phyloP scores from a whole-genome alignment of 78 protist species.

The Capsaspora owczarzaki region DNA sequence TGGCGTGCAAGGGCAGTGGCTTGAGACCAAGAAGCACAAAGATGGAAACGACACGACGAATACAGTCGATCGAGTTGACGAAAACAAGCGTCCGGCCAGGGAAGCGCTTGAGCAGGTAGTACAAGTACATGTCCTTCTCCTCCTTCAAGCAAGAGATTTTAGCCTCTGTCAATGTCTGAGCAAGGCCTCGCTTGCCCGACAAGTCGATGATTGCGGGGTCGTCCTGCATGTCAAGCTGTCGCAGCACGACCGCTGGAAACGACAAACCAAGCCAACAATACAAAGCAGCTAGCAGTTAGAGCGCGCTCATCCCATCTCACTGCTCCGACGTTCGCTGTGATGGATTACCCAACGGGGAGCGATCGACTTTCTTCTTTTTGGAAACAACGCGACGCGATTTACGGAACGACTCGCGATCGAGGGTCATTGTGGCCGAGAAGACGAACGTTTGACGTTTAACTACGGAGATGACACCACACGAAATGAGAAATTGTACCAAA shows the following conservation, averaged over 20 bases:
- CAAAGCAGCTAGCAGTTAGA: too few relatives aligned
- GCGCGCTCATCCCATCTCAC: too few relatives aligned
- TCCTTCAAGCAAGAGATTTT: background rate
- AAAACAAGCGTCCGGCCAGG: constrained; percentile 54
- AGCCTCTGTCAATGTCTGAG: constrained; percentile 12
- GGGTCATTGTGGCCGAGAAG: constrained; percentile 33
- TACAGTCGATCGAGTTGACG: constrained; percentile 41
- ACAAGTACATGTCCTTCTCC: constrained; percentile 33
- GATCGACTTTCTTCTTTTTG: too few relatives aligned
- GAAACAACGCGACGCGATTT: too few relatives aligned
- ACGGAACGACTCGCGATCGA: too few relatives aligned
- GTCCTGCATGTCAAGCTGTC: too few relatives aligned
- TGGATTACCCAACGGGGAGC: too few relatives aligned
- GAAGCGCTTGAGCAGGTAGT: constrained; percentile 8
- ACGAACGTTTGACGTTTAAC: constrained; percentile 21
- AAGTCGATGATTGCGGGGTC: constrained; percentile 12
- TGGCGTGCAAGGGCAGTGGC: constrained; percentile 32
- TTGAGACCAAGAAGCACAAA: constrained; percentile 29
- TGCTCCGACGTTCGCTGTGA: too few relatives aligned
- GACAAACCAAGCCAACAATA: too few relatives aligned
- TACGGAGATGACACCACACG: background rate
- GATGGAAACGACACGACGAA: constrained; percentile 19
- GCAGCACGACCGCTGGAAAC: too few relatives aligned
- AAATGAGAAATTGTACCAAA: background rate
- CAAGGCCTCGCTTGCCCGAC: background rate